Percentiles rank a stretch among this genome's conserved stretches.
These are phyloP conservation scores for Barnettozyma sucrosica DNA, from an alignment of 805 yeast species.

Conservation along the genomic window DNA sequence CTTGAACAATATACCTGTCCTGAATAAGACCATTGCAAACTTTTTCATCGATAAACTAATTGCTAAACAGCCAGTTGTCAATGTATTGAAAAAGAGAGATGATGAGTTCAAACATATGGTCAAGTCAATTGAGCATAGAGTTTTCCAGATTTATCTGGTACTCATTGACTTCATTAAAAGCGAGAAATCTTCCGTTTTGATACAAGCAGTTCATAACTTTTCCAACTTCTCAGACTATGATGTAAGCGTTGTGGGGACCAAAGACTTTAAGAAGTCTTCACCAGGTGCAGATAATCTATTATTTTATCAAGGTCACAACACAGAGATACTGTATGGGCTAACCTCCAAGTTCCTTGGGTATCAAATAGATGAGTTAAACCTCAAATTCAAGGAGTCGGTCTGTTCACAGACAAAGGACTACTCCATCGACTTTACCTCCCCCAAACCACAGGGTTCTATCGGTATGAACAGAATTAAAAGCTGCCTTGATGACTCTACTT, in stretches of 20 bases:
- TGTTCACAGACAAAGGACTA: slow-evolving; percentile 10
- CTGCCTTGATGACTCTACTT: slow-evolving; percentile 27
- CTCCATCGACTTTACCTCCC: slow-evolving; percentile 13
- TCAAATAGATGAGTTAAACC: slow-evolving; percentile 33
- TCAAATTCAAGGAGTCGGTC: slow-evolving; percentile 20
- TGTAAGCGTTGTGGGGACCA: background rate
- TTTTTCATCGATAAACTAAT: slow-evolving; percentile 36
- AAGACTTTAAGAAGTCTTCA: background rate
- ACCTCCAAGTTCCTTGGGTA: slow-evolving; percentile 40
- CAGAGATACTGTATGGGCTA: slow-evolving; percentile 46
- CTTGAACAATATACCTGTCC: slow-evolving; percentile 32
- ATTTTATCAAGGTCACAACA: slow-evolving; percentile 23
- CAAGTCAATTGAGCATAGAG: slow-evolving; percentile 36
- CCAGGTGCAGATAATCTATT: slow-evolving; percentile 11
- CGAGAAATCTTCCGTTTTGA: slow-evolving; percentile 27
- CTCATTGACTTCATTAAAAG: slow-evolving; percentile 22
- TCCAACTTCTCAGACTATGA: slow-evolving; percentile 32
- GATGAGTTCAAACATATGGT: slow-evolving; percentile 1
- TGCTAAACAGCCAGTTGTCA: slow-evolving; percentile 11
- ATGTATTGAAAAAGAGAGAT: slow-evolving; percentile 8
- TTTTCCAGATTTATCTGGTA: slow-evolving; percentile 39
- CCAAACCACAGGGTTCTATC: slow-evolving; percentile 23
- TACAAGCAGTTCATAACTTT: slow-evolving; percentile 36
- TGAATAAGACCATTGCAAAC: slow-evolving; percentile 41
- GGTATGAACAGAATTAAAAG: slow-evolving; percentile 30